Conservation (phyloP, 2,329 filamentous ascomycete genomes). For the Fusarium pilosicola region DNA sequence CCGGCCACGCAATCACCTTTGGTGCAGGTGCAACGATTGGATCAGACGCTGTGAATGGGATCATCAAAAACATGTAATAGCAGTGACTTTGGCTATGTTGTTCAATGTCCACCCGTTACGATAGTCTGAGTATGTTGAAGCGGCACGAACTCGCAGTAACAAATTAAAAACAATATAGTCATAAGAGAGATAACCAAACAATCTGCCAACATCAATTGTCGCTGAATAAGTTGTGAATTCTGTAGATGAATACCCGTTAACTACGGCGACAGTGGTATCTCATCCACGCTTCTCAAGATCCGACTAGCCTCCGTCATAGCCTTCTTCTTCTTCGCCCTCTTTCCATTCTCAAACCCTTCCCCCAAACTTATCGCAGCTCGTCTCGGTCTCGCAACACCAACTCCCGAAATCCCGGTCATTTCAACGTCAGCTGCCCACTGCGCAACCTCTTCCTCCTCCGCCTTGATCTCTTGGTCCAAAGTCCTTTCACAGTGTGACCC, state of each 20-base stretch:
- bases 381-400: background rate
- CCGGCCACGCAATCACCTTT: background rate
- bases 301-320: slow-evolving; percentile 10
- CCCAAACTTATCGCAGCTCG: background rate
- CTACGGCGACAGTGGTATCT: background rate
- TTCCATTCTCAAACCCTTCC: background rate
- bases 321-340: background rate
- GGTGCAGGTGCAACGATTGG: background rate
- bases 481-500: background rate
- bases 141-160: accelerated
- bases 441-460: slow-evolving; percentile 6
- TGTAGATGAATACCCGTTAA: accelerated
- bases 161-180: accelerated
- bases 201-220: too few relatives aligned
- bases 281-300: slow-evolving; percentile 18
- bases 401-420: background rate
- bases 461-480: slow-evolving; percentile 12
- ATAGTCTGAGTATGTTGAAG: accelerated
- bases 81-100: accelerated
- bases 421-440: slow-evolving; percentile 9
- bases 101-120: accelerated
- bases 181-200: accelerated
- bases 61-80: background rate
- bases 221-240: accelerated
- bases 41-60: background rate